Percentiles rank a stretch among this genome's conserved stretches.
phyloP scores from a whole-genome alignment of 1,284 basidiomycete species.

The Cryptococcus sp. region DNA sequence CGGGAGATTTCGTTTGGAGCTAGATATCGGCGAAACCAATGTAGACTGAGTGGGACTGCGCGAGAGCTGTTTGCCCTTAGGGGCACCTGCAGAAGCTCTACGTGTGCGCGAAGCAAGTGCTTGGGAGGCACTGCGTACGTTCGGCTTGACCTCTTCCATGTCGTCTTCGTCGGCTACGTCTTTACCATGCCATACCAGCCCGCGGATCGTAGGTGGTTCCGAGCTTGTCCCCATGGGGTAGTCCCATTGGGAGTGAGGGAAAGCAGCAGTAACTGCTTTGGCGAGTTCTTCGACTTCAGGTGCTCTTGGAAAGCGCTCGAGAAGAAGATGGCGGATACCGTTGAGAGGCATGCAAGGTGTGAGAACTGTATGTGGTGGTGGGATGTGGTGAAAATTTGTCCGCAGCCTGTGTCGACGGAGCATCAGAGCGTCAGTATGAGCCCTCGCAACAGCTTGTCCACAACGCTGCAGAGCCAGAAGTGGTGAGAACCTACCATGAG shows the following conservation, averaged over 20 bases:
- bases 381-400: slow-evolving; percentile 49
- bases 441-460: background rate
- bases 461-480: background rate
- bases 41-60: slow-evolving; percentile 41
- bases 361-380: slow-evolving; percentile 36
- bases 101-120: background rate
- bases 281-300: slow-evolving; percentile 40
- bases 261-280: slow-evolving; percentile 44
- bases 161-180: slow-evolving; percentile 41
- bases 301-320: slow-evolving; percentile 47
- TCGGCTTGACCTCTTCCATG: slow-evolving; percentile 10
- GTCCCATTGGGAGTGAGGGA: slow-evolving; percentile 45
- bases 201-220: slow-evolving; percentile 46
- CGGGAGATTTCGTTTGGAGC: slow-evolving; percentile 33
- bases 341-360: slow-evolving; percentile 45
- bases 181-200: slow-evolving; percentile 47
- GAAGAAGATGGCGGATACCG: slow-evolving; percentile 41
- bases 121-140: background rate
- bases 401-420: slow-evolving; percentile 34
- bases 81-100: background rate
- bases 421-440: background rate
- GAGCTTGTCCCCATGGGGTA: slow-evolving; percentile 26
- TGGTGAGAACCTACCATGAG: slow-evolving; percentile 39
- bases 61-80: slow-evolving; percentile 12
- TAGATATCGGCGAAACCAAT: slow-evolving; percentile 43